Base-by-base conservation (phyloP, 495 filamentous ascomycete genomes). In the Penicillium fimorum region DNA sequence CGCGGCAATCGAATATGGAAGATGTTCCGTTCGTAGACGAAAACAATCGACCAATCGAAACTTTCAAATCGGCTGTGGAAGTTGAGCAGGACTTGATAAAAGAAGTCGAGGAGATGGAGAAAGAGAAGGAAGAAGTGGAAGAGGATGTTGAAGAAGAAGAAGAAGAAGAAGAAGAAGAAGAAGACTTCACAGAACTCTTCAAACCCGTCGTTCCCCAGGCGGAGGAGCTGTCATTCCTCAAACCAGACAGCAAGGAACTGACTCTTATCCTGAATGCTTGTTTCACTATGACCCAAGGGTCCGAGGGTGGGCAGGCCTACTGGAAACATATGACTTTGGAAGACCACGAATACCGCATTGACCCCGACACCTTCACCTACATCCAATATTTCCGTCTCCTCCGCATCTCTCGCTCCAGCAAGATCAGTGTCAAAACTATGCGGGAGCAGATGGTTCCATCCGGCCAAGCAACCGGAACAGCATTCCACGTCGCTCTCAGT, bases 401-500 rank as follows among this genome's bases (percentile, higher is more conserved):
- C n/a, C 82, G 84, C 11, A 47, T 77, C 13, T 82, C 78, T 41
- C 85, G 86, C 42, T 77, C 84, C 42, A 87, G 84, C 59, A 74
- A 67, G 5, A 68, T 78, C 47, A 71, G 82, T 1, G 75, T 84
- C 38, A 67, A 77, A 1, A 55, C 86, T 5, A 58, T 96, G n/a
- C 65, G 70, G 7, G 65, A 80, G n/a, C 68, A 77, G 47, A 65
- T 78, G 53, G 22, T 69, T 7, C 75, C 79, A 7, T 47, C 55
- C 3, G 60, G 70, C 6, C 35, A 74, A 27, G 51, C 79, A 18
- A 69, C 67, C 17, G 58, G 68, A 5, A 81, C 82, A 45, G 83
- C 82, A 17, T 90, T 93, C 71, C 82, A 84, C 47, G 82, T 90
- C 37, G 90, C 86, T 29, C 80, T 96, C 66, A 77, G 74, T 38